Evolutionary conservation across 768 basidiomycete genomes (phyloP).

Genomic region (Boletus rubropictus): DNA sequence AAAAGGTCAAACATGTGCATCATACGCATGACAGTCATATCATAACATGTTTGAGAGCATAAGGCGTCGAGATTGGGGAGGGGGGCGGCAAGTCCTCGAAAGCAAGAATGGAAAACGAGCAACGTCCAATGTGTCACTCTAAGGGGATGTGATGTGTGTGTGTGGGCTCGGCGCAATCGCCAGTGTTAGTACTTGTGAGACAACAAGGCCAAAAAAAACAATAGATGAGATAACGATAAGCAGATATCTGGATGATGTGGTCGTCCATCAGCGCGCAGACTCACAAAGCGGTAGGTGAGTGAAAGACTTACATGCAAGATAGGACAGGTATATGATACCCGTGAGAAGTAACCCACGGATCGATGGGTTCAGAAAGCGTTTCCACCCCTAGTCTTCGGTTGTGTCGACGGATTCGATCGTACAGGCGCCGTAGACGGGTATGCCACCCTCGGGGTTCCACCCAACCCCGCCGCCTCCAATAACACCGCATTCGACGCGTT

Average conservation of each 20-base stretch:
- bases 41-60: background rate
- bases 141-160: background rate
- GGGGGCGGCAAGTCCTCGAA: background rate
- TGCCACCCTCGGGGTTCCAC: background rate
- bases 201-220: background rate
- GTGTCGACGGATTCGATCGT: conserved; percentile 21
- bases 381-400: background rate
- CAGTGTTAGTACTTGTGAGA: background rate
- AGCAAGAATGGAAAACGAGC: background rate
- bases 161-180: background rate
- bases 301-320: conserved; percentile 1
- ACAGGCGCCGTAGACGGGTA: background rate
- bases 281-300: background rate
- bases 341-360: background rate
- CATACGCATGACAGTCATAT: too few relatives aligned
- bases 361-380: background rate
- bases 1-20: background rate
- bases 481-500: conserved; percentile 17
- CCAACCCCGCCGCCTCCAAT: conserved; percentile 24
- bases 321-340: background rate
- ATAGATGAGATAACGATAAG: background rate
- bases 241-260: background rate
- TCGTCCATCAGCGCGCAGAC: background rate
- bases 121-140: background rate
- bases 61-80: background rate